phyloP scores from a whole-genome alignment of 2,329 filamentous ascomycete species.

The Zymoseptoria tritici region DNA sequence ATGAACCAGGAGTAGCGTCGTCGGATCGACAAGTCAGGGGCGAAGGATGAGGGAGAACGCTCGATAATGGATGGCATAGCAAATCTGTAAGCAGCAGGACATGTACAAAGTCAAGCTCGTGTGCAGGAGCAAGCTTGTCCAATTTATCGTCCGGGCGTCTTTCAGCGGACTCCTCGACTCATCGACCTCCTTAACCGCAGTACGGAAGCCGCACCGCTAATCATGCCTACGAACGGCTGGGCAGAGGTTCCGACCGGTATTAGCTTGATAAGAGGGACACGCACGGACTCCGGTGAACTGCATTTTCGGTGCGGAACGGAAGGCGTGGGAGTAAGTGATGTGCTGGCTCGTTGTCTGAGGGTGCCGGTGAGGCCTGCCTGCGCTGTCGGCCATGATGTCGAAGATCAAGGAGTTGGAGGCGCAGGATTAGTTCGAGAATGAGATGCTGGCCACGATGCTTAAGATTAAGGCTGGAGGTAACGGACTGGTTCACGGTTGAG shows the following conservation, averaged over 20 bases:
- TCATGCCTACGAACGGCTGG: constrained; percentile 16
- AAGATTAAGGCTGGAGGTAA: too few relatives aligned
- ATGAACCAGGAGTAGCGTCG: too few relatives aligned
- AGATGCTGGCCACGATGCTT: too few relatives aligned
- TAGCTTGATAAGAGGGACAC: constrained; percentile 24
- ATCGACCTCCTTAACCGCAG: constrained; percentile 34
- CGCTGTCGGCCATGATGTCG: constrained; percentile 20
- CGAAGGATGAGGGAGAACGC: too few relatives aligned
- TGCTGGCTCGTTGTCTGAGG: constrained; percentile 35
- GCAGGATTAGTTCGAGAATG: constrained; percentile 44
- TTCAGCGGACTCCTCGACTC: too few relatives aligned
- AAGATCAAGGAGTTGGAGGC: constrained; percentile 36
- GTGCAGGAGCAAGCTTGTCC: too few relatives aligned
- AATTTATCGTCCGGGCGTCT: too few relatives aligned
- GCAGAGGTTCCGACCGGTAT: constrained; percentile 20
- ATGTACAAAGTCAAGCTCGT: too few relatives aligned
- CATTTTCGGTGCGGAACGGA: constrained; percentile 30
- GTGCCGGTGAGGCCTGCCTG: constrained; percentile 29
- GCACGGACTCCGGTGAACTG: constrained; percentile 36
- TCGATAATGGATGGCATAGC: too few relatives aligned
- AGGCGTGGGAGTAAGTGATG: constrained; percentile 26
- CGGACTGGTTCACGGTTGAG: constrained; percentile 29
- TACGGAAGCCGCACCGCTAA: constrained; percentile 31
- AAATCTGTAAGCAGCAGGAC: too few relatives aligned
- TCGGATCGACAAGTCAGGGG: too few relatives aligned